These are phyloP conservation scores for Candolleomyces efflorescens DNA, from an alignment of 768 basidiomycete species.

Conservation along the genomic window DNA sequence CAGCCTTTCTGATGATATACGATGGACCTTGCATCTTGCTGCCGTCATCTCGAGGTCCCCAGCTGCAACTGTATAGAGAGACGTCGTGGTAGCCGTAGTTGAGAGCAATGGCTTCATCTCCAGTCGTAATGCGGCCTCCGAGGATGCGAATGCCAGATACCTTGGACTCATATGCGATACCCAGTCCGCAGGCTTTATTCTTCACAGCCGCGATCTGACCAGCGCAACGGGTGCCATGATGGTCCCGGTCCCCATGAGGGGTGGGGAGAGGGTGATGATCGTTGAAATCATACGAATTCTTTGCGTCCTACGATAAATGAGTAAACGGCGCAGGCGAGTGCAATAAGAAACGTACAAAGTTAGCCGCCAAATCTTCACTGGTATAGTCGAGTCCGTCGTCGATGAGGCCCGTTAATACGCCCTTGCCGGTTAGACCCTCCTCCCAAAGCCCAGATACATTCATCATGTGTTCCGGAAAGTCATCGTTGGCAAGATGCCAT, in stretches of 20 bases:
- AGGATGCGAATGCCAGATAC: slow-evolving; percentile 94
- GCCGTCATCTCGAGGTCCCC: slow-evolving; percentile 97
- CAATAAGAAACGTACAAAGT: slow-evolving; percentile 66
- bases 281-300: slow-evolving; percentile 93
- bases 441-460: slow-evolving; percentile 91
- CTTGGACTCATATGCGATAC: slow-evolving; percentile 86
- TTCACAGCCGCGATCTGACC: slow-evolving; percentile 92
- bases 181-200: slow-evolving; percentile 91
- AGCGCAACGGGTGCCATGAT: slow-evolving; percentile 96
- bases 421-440: slow-evolving; percentile 81
- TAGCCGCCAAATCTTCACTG: slow-evolving; percentile 78
- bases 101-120: slow-evolving; percentile 90
- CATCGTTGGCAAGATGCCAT: slow-evolving; percentile 89
- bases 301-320: slow-evolving; percentile 64
- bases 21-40: slow-evolving; percentile 89
- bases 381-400: slow-evolving; percentile 94
- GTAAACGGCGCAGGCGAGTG: neutral
- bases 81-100: slow-evolving; percentile 91
- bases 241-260: slow-evolving; percentile 82
- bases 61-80: slow-evolving; percentile 91
- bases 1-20: slow-evolving; percentile 87
- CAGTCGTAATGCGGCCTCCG: slow-evolving; percentile 87
- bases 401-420: slow-evolving; percentile 79
- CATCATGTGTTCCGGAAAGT: slow-evolving; percentile 73
- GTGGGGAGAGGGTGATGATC: slow-evolving; percentile 83